A percentile compares a stretch with the other conserved stretches of the same genome.
These are phyloP conservation scores for Hymenotorrendiella dingleyae DNA, from an alignment of 2,329 filamentous ascomycete genomes.

Conservation along the genomic window DNA sequence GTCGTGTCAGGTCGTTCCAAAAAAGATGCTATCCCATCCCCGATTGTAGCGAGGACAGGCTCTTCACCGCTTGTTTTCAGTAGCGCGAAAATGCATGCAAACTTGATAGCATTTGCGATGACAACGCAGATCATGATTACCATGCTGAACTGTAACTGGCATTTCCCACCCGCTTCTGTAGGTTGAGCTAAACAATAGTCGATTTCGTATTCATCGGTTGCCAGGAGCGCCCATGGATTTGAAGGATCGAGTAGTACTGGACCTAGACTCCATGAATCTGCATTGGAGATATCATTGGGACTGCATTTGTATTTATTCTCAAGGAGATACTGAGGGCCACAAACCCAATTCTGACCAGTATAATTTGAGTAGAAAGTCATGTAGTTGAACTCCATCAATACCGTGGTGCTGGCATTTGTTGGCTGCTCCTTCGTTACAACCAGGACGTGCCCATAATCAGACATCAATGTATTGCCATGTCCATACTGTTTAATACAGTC, in stretches of 20 bases:
- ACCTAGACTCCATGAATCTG: constrained; percentile 16
- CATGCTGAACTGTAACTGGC: constrained; percentile 18
- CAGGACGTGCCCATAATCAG: constrained; percentile 15
- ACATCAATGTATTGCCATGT: constrained; percentile 7
- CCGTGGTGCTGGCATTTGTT: constrained; percentile 8
- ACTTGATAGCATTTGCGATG: constrained; percentile 13
- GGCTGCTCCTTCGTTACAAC: constrained; percentile 17
- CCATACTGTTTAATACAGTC: constrained; percentile 21
- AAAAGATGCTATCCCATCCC: constrained; percentile 35
- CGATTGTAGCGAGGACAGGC: constrained; percentile 29
- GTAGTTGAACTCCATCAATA: constrained; percentile 17
- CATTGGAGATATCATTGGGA: constrained; percentile 11
- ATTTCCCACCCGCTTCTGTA: constrained; percentile 11
- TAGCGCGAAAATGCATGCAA: constrained; percentile 12
- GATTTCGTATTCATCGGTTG: constrained; percentile 13
- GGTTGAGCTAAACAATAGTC: constrained; percentile 19
- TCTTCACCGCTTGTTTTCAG: constrained; percentile 8
- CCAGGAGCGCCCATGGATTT: neutral
- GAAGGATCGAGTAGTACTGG: neutral
- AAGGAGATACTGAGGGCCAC: constrained; percentile 13
- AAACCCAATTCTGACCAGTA: constrained; percentile 21
- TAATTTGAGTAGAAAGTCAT: constrained; percentile 16
- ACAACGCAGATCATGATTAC: constrained; percentile 17
- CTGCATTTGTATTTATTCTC: constrained; percentile 17
- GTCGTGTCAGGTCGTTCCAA: constrained; percentile 28